phyloP scores from a whole-genome alignment of 768 basidiomycete genomes.

The Pisolithus albus region DNA sequence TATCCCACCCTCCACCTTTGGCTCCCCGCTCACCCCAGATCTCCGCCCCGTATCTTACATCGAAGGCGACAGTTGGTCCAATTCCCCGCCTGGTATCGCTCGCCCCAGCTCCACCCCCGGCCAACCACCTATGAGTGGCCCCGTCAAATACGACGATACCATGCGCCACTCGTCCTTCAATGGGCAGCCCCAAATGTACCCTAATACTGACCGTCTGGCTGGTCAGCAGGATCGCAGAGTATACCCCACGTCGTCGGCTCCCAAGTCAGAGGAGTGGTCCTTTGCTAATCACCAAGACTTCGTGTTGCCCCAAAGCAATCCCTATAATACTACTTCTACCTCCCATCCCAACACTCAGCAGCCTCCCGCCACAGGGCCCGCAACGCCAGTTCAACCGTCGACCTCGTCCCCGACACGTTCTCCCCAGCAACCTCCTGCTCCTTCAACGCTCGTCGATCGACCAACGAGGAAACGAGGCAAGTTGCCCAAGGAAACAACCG shows the following conservation, averaged over 20 bases:
- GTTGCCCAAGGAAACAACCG: slow-evolving; percentile 85
- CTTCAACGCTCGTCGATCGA: slow-evolving; percentile 62
- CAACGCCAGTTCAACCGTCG: slow-evolving; percentile 32
- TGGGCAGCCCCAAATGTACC: slow-evolving; percentile 56
- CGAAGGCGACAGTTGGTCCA: slow-evolving; percentile 51
- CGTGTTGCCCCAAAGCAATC: slow-evolving; percentile 31
- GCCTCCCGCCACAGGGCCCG: slow-evolving; percentile 11
- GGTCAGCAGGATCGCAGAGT: slow-evolving; percentile 61
- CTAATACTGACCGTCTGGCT: slow-evolving; percentile 63
- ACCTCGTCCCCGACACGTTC: slow-evolving; percentile 32
- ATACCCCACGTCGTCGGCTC: slow-evolving; percentile 33
- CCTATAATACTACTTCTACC: slow-evolving; percentile 22
- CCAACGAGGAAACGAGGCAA: slow-evolving; percentile 81
- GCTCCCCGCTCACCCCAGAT: slow-evolving; percentile 42
- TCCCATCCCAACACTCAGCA: slow-evolving; percentile 41
- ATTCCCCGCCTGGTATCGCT: slow-evolving; percentile 49
- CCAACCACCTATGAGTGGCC: slow-evolving; percentile 42
- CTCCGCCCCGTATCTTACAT: slow-evolving; percentile 37
- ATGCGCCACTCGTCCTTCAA: slow-evolving; percentile 64
- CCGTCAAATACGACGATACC: slow-evolving; percentile 64
- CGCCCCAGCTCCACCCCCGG: slow-evolving; percentile 65
- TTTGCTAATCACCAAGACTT: slow-evolving; percentile 54
- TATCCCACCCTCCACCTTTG: slow-evolving; percentile 42
- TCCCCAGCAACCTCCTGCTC: slow-evolving; percentile 44
- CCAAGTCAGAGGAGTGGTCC: slow-evolving; percentile 66